A percentile compares a stretch with the other conserved stretches of the same genome.
These are phyloP conservation scores for Hypoxylon sp. DNA, from an alignment of 2,329 filamentous ascomycete species.

Conservation along the genomic window DNA sequence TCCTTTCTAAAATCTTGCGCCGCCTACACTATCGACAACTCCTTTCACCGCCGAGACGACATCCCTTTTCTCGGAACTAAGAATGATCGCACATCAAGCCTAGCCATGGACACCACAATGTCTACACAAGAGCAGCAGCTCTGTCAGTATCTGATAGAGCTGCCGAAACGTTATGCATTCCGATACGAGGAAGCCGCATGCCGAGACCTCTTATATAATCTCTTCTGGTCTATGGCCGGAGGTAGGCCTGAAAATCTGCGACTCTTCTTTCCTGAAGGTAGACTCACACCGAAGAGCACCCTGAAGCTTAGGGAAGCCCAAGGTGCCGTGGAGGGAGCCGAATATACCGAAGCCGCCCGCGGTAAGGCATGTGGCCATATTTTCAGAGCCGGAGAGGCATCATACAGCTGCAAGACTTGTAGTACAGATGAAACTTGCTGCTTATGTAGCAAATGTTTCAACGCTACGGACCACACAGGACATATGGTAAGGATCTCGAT, in stretches of 20 bases:
- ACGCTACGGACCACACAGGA: constrained; percentile 92
- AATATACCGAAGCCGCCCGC: constrained; percentile 91
- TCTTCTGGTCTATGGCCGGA: constrained; percentile 90
- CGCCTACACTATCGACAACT: not conserved
- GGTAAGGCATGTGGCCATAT: constrained; percentile 98
- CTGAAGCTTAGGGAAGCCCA: constrained; percentile 91
- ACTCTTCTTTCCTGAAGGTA: constrained; percentile 86
- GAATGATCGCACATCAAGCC: constrained; percentile 42
- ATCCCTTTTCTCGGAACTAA: constrained; percentile 19
- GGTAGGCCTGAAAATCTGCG: constrained; percentile 80
- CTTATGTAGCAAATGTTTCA: constrained; percentile 93
- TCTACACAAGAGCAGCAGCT: constrained; percentile 84
- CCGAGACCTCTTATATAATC: constrained; percentile 79
- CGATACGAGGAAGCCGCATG: constrained; percentile 81
- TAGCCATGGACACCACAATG: constrained; percentile 67
- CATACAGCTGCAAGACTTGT: constrained; percentile 94
- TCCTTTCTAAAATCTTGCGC: not conserved
- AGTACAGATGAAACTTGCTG: constrained; percentile 96
- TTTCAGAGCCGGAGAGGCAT: constrained; percentile 93
- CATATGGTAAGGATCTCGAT: constrained; percentile 93
- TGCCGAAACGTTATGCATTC: constrained; percentile 80
- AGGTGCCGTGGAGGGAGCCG: constrained; percentile 91
- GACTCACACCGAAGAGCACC: constrained; percentile 68
- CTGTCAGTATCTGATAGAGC: constrained; percentile 83
- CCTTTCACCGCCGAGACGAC: not conserved